These are phyloP conservation scores for Coemansia sp. DNA, from an alignment of 192 early-diverging fungal species.

Conservation along the genomic window DNA sequence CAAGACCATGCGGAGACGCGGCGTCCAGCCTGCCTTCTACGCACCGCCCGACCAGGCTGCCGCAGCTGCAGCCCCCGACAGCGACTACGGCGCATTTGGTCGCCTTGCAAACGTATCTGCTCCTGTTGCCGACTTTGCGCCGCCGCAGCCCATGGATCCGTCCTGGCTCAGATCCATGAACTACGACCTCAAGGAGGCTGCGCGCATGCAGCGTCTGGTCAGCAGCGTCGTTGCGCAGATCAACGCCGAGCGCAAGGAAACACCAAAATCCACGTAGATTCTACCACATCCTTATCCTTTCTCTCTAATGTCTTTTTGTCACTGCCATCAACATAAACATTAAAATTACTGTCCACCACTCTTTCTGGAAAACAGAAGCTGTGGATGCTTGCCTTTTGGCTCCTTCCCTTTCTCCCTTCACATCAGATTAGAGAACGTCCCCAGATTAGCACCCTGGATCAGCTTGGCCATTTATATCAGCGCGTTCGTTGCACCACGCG, in stretches of 20 bases:
- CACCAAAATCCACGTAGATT: background rate
- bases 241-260: slow-evolving; percentile 46
- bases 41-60: background rate
- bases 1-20: slow-evolving; percentile 8
- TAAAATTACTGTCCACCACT: background rate
- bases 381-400: no score
- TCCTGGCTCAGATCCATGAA: slow-evolving; percentile 35
- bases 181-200: slow-evolving; percentile 45
- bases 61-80: background rate
- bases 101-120: background rate
- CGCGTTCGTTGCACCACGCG: no score
- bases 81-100: background rate
- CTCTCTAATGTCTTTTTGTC: no score
- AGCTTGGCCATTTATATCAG: no score
- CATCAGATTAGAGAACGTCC: no score
- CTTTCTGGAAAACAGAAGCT: no score
- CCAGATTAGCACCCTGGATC: no score
- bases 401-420: no score
- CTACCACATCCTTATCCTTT: background rate
- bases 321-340: background rate
- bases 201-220: slow-evolving; percentile 50
- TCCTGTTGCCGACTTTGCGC: slow-evolving; percentile 28
- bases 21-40: background rate
- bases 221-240: slow-evolving; percentile 48
- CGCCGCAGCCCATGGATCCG: slow-evolving; percentile 40